Evolutionary conservation across 1,139 yeast species (phyloP).

Genomic region (Nakaseomyces delphensis): DNA sequence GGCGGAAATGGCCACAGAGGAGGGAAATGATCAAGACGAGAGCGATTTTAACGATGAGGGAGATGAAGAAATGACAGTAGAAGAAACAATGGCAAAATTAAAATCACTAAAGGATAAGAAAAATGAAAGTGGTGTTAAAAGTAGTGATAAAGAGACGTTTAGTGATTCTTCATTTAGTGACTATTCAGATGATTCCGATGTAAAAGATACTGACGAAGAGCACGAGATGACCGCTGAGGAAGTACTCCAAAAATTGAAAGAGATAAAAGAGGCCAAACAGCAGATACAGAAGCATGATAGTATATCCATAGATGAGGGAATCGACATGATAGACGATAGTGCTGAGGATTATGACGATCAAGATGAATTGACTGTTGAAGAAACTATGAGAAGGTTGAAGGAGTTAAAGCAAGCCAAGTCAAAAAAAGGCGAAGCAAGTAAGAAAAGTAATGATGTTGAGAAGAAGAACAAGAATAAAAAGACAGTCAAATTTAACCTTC

Average conservation of each 20-base stretch:
- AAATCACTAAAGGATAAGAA: constrained; percentile 31
- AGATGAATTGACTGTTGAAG: constrained; percentile 23
- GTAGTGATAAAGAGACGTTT: too few species aligned
- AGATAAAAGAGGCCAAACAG: constrained; percentile 23
- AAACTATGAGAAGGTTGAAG: constrained; percentile 39
- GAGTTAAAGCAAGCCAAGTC: constrained; percentile 26
- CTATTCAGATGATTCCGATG: neutral
- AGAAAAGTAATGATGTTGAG: neutral
- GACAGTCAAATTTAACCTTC: neutral
- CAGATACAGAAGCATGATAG: neutral
- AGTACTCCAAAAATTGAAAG: constrained; percentile 39
- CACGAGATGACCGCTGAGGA: constrained; percentile 25
- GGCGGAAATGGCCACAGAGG: neutral
- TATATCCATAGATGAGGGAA: neutral
- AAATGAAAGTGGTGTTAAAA: constrained; percentile 1
- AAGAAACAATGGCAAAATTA: constrained; percentile 38
- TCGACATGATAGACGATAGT: constrained; percentile 2
- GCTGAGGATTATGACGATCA: neutral
- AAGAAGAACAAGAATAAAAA: neutral
- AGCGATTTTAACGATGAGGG: too few species aligned
- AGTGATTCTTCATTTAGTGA: neutral
- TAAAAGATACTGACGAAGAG: neutral
- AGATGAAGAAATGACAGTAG: constrained; percentile 19
- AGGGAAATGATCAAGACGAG: too few species aligned
- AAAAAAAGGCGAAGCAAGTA: neutral